Conservation (phyloP, 805 yeast genomes). For the Cyberlindnera saturnus region DNA sequence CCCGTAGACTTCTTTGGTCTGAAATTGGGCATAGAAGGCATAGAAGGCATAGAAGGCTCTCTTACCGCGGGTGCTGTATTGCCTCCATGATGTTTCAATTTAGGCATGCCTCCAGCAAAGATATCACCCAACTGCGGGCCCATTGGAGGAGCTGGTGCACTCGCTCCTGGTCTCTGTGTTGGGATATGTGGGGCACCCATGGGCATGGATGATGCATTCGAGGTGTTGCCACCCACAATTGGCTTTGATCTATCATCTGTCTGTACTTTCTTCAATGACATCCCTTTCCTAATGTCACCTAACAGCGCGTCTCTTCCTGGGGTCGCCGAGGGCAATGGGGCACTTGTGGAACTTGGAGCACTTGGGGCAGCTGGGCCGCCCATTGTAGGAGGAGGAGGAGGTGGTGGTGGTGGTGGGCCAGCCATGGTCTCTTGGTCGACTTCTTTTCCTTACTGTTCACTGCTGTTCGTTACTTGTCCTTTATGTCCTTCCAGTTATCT, state of each 20-base stretch:
- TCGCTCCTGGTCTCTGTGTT: constrained; percentile 5
- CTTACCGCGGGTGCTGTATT: constrained; percentile 4
- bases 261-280: constrained; percentile 49
- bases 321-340: constrained; percentile 25
- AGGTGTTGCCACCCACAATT: constrained; percentile 25
- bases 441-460: no score
- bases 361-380: constrained; percentile 44
- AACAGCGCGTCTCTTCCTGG: constrained; percentile 51
- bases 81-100: constrained; percentile 15
- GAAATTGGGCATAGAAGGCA: constrained; percentile 21
- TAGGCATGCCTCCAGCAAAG: constrained; percentile 23
- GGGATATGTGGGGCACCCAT: constrained; percentile 3
- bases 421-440: constrained; percentile 16
- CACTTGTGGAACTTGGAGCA: constrained; percentile 38
- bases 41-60: constrained; percentile 25
- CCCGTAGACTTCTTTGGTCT: constrained; percentile 14
- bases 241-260: constrained; percentile 70
- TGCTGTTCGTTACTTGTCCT: no score
- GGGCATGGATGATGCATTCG: background rate
- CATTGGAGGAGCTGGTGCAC: constrained; percentile 15
- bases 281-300: constrained; percentile 79
- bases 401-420: constrained; percentile 63
- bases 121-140: constrained; percentile 20
- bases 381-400: constrained; percentile 50
- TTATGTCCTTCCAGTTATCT: no score